phyloP scores from a whole-genome alignment of 306 rosid genomes.

The Senna tora region DNA sequence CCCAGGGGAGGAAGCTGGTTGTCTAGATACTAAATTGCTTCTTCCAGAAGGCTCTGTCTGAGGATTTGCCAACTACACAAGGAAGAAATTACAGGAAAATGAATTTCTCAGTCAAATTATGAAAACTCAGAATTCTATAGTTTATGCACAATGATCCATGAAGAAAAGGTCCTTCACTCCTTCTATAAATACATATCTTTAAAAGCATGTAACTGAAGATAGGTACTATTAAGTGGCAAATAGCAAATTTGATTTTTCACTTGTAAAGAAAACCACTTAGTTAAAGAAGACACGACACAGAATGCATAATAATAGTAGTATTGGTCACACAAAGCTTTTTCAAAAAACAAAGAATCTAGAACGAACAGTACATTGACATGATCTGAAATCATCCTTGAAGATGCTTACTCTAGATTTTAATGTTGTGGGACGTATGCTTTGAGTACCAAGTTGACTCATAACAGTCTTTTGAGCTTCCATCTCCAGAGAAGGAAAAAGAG shows the following conservation, averaged over 20 bases:
- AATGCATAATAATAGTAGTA: slow-evolving; percentile 26
- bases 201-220: slow-evolving; percentile 20
- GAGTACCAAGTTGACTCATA: slow-evolving; percentile 79
- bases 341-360: slow-evolving; percentile 13
- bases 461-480: slow-evolving; percentile 75
- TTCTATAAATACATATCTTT: background rate
- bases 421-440: slow-evolving; percentile 68
- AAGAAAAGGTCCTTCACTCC: slow-evolving; percentile 1
- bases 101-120: slow-evolving; percentile 22
- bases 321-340: slow-evolving; percentile 14
- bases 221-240: slow-evolving; percentile 13
- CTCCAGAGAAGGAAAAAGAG: slow-evolving; percentile 97
- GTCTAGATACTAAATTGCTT: slow-evolving; percentile 65
- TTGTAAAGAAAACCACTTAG: slow-evolving; percentile 4
- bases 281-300: slow-evolving; percentile 21
- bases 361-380: slow-evolving; percentile 21
- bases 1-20: slow-evolving; percentile 71
- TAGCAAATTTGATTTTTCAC: slow-evolving; percentile 19
- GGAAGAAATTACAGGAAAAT: slow-evolving; percentile 38
- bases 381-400: slow-evolving; percentile 29
- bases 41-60: slow-evolving; percentile 68
- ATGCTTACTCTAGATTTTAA: slow-evolving; percentile 87
- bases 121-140: background rate
- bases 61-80: slow-evolving; percentile 76
- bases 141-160: slow-evolving; percentile 2